Evolutionary conservation across 225 moss, liverwort and hornwort species (phyloP), one percentile per base, ranked within the genome.

Genomic region (Rhytidiadelphus loreus): DNA sequence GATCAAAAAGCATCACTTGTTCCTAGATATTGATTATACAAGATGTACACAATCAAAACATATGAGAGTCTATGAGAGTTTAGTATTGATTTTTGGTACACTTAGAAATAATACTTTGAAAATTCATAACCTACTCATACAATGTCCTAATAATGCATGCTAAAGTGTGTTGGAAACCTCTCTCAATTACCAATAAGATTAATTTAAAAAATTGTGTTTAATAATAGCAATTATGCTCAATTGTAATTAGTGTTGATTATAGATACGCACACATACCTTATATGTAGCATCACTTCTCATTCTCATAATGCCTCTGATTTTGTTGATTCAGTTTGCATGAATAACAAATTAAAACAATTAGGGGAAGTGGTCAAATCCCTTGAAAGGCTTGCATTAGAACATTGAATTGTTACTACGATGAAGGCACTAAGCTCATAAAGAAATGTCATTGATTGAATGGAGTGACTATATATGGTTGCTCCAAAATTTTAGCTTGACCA

Each of bases 321-420:
- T 39, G 4, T 3, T 0, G 0, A 3, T 41, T 15, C 13, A 12
- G 3, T 69, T 2, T 28, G 0, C 6, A 16, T 28, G 16, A 44
- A 72, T 12, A 72, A 28, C 16, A 44, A 44, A 72, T 72, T 72
- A 44, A 28, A 16, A 28, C 2, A 16, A 44, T 16, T 17, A 72
- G 6, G 8, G 24, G 2, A 71, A 71, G 9, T 26, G 20, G 37
- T 66, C 20, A 37, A 37, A 64, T 64, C 28, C 35, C 5, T 64
- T 64, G 18, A 64, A 64, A 64, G 63, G 32, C 16, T 7, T 62
- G 1, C 0, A 7, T 64, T 64, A 17, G 17, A 64, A 32, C 14
- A 33, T 64, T 18, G 0, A 33, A 64, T 63, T 59, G 60, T 13
- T 60, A 26, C 12, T 60, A 1, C 12, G 12, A 60, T 26, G 26